Evolutionary conservation across 306 rosid genomes (phyloP).

Genomic region (Urtica urens): DNA sequence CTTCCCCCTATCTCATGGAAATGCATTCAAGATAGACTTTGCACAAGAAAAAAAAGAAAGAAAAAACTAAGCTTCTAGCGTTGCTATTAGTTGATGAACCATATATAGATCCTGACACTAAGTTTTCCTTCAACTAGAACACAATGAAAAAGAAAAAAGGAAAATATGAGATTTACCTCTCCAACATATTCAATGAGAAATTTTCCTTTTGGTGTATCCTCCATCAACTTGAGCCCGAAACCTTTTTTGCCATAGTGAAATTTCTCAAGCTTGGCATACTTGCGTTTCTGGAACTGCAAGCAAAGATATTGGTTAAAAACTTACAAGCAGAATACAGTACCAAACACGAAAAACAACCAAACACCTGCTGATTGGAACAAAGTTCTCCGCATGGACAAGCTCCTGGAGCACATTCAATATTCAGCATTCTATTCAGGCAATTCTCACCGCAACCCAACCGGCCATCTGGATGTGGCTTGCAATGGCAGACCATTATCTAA

Average conservation of each 20-base stretch:
- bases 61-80: too few relatives aligned
- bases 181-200: constrained; percentile 98
- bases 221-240: constrained; percentile 68
- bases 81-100: too few relatives aligned
- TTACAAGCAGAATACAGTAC: constrained; percentile 11
- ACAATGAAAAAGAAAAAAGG: too few relatives aligned
- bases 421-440: constrained; percentile 89
- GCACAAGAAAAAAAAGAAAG: too few relatives aligned
- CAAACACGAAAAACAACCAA: constrained; percentile 8
- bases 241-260: constrained; percentile 91
- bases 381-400: constrained; percentile 85
- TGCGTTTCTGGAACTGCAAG: constrained; percentile 87
- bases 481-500: constrained; percentile 95
- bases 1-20: too few relatives aligned
- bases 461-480: constrained; percentile 50
- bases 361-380: constrained; percentile 97
- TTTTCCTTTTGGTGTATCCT: constrained; percentile 51
- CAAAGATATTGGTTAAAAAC: constrained; percentile 18
- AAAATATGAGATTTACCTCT: constrained; percentile 50
- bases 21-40: too few relatives aligned
- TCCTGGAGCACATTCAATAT: constrained; percentile 80
- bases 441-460: constrained; percentile 84
- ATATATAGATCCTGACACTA: too few relatives aligned
- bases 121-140: too few relatives aligned
- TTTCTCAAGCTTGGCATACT: constrained; percentile 66